A percentile compares a stretch with the other conserved stretches of the same genome.
Evolutionary conservation across 441 rosid genomes (phyloP).

Genomic region (Brassica hybrid): DNA sequence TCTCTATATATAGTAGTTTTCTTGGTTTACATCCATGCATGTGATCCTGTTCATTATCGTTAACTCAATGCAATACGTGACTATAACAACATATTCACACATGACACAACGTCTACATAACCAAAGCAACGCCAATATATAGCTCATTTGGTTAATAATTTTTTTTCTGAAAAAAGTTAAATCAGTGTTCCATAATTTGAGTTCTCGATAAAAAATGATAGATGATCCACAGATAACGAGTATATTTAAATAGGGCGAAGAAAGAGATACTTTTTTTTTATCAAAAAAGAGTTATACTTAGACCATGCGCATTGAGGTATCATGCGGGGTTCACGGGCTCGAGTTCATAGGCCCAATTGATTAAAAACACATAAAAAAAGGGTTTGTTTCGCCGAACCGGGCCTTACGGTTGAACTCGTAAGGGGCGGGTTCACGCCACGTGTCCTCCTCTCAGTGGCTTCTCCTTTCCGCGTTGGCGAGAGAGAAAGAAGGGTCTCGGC

Average conservation of each 20-base stretch:
- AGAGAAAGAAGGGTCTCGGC: too few relatives aligned
- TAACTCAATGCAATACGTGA: constrained; percentile 10
- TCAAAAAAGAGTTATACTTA: too few relatives aligned
- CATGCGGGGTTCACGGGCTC: too few relatives aligned
- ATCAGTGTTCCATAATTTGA: neutral
- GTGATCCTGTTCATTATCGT: neutral
- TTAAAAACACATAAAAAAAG: too few relatives aligned
- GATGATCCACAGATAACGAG: neutral
- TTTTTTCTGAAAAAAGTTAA: neutral
- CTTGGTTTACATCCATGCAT: constrained; percentile 13
- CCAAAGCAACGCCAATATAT: neutral
- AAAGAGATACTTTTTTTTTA: neutral
- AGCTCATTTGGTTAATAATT: neutral
- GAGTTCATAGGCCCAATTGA: too few relatives aligned
- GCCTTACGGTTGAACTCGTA: too few relatives aligned
- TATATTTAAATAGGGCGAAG: neutral
- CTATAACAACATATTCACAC: neutral
- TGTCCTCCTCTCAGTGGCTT: too few relatives aligned
- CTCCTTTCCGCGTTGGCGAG: too few relatives aligned
- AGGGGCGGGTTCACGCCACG: too few relatives aligned
- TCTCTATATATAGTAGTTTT: constrained; percentile 26
- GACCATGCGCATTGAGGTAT: too few relatives aligned
- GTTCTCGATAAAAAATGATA: neutral
- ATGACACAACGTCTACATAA: neutral
- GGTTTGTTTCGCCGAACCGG: too few relatives aligned